Base-by-base conservation (phyloP, 1,284 basidiomycete genomes). In the Ceratobasidium sp. region DNA sequence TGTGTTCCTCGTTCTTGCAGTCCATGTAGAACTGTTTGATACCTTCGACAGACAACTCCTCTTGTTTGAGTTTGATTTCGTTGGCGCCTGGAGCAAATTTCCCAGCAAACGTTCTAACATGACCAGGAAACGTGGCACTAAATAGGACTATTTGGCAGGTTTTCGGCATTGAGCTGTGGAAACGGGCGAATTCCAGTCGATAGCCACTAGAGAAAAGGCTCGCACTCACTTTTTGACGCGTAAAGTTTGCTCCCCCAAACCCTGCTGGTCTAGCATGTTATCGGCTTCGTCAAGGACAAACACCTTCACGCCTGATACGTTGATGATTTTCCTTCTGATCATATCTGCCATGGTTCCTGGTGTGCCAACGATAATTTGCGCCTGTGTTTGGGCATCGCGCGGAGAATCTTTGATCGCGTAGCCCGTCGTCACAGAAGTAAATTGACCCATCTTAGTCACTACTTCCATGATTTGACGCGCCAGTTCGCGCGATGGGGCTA, bases 21-120 rank as follows among this genome's bases (percentile, higher is more conserved):
- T 96, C 96, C 90, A 99, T 94, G 83, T 97, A 99, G 80, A 99
- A 97, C 80, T 99, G 97, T 78, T 92, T 90, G 82, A 99, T 99
- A 52, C 92, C 93, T 74, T 96, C 94, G 5, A 99, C 93, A 30
- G 91, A 93, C 55, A 99, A 85, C 79, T 99, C 97, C 79, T 97
- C 96, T 80, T 92, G 92, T 82, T 95, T 91, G 58, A 99, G 86
- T 81, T 95, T 93, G 78, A 99, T 98, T 84, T 97, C 94, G 85
- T 99, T 99, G 73, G 97, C 93, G 41, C 87, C 87, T 0, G 97
- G 96, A 16, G 97, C 96, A 79, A 99, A 96, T 76, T 94, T 93
- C 74, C 85, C 85, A 8, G 97, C 97, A 80, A 97, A 99, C 18
- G 83, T 84, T 70, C 94, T 92, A 74, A 99, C 97, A 75, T 92